Evolutionary conservation across 768 basidiomycete genomes (phyloP).

Genomic region (Kwoniella bestiolae): DNA sequence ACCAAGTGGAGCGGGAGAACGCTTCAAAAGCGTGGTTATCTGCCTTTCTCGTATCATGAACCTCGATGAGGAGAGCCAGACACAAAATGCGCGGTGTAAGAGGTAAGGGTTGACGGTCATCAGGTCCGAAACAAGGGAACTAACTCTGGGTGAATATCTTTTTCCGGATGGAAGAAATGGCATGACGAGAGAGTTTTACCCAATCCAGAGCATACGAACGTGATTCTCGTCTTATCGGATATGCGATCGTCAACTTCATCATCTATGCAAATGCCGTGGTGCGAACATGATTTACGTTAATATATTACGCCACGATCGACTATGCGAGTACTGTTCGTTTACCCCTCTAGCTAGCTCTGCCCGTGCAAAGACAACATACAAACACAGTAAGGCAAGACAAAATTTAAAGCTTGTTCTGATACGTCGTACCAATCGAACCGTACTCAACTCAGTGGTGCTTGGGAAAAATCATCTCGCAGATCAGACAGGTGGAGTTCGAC

Average conservation of each 20-base stretch:
- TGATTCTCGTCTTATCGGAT: background rate
- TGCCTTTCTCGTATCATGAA: too few species aligned
- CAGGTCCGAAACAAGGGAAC: conserved; percentile 13
- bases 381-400: background rate
- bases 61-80: too few species aligned
- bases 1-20: background rate
- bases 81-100: too few species aligned
- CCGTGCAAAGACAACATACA: background rate
- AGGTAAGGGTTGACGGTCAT: too few species aligned
- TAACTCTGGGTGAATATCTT: background rate
- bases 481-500: conserved; percentile 8
- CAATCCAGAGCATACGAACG: too few species aligned
- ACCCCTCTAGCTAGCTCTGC: background rate
- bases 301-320: conserved; percentile 23
- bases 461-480: background rate
- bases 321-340: conserved; percentile 3
- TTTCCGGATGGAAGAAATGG: background rate
- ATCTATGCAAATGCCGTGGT: conserved; percentile 10
- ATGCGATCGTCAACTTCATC: conserved; percentile 6
- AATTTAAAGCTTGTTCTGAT: background rate
- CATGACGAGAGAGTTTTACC: background rate
- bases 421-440: background rate
- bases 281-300: conserved; percentile 13
- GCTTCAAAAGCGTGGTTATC: background rate
- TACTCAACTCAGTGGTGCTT: background rate